Percentiles rank a stretch among this genome's conserved stretches.
Evolutionary conservation across 352 stramenopile genomes (phyloP).

Genomic region (Phytophthora ohioensis): DNA sequence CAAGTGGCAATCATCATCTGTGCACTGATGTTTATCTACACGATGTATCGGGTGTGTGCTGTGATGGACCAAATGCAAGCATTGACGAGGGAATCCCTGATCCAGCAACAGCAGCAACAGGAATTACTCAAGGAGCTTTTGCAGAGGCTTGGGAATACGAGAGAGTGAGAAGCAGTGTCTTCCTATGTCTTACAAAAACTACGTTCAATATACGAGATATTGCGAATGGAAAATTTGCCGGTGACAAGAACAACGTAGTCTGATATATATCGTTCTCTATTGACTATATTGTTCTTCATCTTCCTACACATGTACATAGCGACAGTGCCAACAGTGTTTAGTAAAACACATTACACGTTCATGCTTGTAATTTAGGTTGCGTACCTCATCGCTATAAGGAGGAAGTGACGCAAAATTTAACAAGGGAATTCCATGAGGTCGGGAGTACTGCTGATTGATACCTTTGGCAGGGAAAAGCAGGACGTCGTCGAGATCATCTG

Average conservation of each 20-base stretch:
- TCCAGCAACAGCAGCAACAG: constrained; percentile 73
- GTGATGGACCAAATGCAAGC: constrained; percentile 69
- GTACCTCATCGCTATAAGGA: constrained; percentile 66
- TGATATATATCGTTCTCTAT: constrained; percentile 12
- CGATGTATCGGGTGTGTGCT: constrained; percentile 65
- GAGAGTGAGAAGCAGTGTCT: constrained; percentile 3
- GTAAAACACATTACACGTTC: too few species aligned
- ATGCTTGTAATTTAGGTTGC: neutral
- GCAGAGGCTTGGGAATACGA: constrained; percentile 40
- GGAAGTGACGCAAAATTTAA: constrained; percentile 63
- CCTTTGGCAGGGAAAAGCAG: constrained; percentile 35
- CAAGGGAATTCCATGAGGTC: constrained; percentile 47
- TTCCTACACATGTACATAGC: constrained; percentile 40
- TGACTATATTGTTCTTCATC: constrained; percentile 41
- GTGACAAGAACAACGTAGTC: constrained; percentile 5
- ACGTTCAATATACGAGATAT: neutral
- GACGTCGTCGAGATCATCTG: constrained; percentile 45
- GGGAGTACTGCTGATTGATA: constrained; percentile 5
- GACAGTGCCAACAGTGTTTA: neutral
- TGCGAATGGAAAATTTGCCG: neutral
- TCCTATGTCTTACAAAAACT: neutral
- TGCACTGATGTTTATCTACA: constrained; percentile 75
- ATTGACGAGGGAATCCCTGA: constrained; percentile 61
- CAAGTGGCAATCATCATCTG: constrained; percentile 60
- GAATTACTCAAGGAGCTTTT: constrained; percentile 72